Conservation (phyloP, 192 early-diverging fungal genomes). For the Rhizoclosmatium sp. region DNA sequence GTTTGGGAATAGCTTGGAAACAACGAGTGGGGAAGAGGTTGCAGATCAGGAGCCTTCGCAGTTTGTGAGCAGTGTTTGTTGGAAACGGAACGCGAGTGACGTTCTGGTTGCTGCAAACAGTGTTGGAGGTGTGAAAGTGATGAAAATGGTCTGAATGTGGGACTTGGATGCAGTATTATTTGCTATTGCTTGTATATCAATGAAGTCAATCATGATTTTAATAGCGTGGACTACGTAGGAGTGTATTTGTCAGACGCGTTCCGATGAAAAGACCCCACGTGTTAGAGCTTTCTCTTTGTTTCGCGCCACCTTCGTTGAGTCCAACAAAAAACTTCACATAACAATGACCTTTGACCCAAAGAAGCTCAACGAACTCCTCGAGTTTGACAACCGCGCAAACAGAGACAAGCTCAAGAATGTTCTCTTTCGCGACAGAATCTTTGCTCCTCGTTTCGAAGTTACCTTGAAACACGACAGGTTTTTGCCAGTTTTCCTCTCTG, state of each 20-base stretch:
- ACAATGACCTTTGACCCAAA: conserved; percentile 1
- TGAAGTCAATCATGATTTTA: too few species aligned
- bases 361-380: conserved; percentile 37
- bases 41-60: conserved; percentile 66
- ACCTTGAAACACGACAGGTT: conserved; percentile 23
- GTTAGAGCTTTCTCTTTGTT: too few species aligned
- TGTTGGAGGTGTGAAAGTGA: conserved; percentile 85
- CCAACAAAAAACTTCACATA: background rate
- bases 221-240: too few species aligned
- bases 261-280: too few species aligned
- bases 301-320: too few species aligned
- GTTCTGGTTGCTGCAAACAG: conserved; percentile 87
- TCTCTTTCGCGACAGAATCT: conserved; percentile 35
- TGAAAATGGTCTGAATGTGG: conserved; percentile 61
- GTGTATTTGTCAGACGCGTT: too few species aligned
- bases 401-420: conserved; percentile 31
- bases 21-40: conserved; percentile 65
- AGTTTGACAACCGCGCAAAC: conserved; percentile 40
- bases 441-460: conserved; percentile 63
- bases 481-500: background rate
- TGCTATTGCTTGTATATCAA: too few species aligned
- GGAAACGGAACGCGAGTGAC: conserved; percentile 79
- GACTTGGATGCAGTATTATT: background rate
- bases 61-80: conserved; percentile 93
- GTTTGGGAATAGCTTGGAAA: conserved; percentile 76